Percentiles rank a stretch among this genome's conserved stretches.
Conservation (phyloP, 768 basidiomycete species). For the Botryobasidium botryosum region DNA sequence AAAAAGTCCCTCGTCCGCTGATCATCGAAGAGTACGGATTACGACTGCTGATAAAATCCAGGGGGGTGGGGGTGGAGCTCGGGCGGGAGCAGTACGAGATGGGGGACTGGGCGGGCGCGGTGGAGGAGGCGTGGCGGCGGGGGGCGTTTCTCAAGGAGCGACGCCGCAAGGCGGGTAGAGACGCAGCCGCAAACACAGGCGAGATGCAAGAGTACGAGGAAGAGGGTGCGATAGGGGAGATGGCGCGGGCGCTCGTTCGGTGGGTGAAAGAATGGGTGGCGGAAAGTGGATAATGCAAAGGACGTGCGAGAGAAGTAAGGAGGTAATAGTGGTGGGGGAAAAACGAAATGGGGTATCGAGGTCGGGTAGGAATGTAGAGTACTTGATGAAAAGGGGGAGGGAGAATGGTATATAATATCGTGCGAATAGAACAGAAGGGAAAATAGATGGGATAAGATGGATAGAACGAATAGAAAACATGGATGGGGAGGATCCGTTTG, state of each 20-base stretch:
- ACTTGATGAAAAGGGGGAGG: too few relatives aligned
- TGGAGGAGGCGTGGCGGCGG: constrained; percentile 38
- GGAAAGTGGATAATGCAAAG: too few relatives aligned
- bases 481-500: too few relatives aligned
- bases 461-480: too few relatives aligned
- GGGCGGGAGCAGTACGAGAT: constrained; percentile 44
- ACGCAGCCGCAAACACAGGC: constrained; percentile 24
- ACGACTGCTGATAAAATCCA: constrained; percentile 38
- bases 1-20: constrained; percentile 51
- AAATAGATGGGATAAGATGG: too few relatives aligned
- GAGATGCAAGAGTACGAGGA: too few relatives aligned
- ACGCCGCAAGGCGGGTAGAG: constrained; percentile 28
- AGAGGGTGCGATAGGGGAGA: background rate
- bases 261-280: background rate
- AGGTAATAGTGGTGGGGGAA: too few relatives aligned
- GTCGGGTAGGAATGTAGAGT: too few relatives aligned
- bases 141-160: constrained; percentile 32
- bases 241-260: background rate
- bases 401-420: too few relatives aligned
- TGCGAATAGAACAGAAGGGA: too few relatives aligned
- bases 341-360: too few relatives aligned
- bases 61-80: constrained; percentile 56
- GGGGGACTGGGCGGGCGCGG: constrained; percentile 51
- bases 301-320: too few relatives aligned
- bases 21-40: constrained; percentile 73